phyloP scores from a whole-genome alignment of 2,329 filamentous ascomycete species.

The Ophiostoma ulmi region DNA sequence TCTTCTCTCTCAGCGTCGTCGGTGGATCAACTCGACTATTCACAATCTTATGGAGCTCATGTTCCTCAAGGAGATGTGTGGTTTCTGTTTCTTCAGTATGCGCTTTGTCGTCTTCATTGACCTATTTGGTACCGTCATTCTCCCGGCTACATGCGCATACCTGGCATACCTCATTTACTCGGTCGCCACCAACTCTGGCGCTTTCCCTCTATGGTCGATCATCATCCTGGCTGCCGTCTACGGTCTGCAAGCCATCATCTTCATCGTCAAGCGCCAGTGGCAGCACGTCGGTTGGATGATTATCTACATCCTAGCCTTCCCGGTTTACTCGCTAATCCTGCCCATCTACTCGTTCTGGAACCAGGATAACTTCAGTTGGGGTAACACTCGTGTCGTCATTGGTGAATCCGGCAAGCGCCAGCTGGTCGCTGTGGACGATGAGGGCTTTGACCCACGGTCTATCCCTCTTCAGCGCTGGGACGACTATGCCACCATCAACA shows the following conservation, averaged over 20 bases:
- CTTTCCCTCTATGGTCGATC: constrained; percentile 81
- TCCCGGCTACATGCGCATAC: constrained; percentile 83
- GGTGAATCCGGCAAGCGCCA: constrained; percentile 89
- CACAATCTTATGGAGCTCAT: constrained; percentile 93
- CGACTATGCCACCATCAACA: constrained; percentile 83
- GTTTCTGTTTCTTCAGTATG: constrained; percentile 99
- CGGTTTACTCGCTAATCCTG: constrained; percentile 84
- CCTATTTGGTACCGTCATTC: constrained; percentile 84
- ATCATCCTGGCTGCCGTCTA: constrained; percentile 88
- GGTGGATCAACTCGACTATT: constrained; percentile 99
- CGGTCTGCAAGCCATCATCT: constrained; percentile 91
- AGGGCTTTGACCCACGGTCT: constrained; percentile 82
- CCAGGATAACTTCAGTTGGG: constrained; percentile 98
- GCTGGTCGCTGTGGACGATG: constrained; percentile 78
- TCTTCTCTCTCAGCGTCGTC: constrained; percentile 90
- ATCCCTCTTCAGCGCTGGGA: constrained; percentile 97
- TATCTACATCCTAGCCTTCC: constrained; percentile 93
- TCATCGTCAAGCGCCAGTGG: constrained; percentile 96
- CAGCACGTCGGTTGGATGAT: constrained; percentile 99
- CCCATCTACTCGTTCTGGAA: constrained; percentile 99
- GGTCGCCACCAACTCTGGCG: constrained; percentile 62
- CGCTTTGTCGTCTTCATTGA: constrained; percentile 94
- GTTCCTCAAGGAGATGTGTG: constrained; percentile 86
- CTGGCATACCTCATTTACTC: constrained; percentile 81
- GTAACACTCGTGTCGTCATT: constrained; percentile 95